Base-by-base conservation (phyloP, 2,329 filamentous ascomycete genomes). In the Exophiala calicioides region DNA sequence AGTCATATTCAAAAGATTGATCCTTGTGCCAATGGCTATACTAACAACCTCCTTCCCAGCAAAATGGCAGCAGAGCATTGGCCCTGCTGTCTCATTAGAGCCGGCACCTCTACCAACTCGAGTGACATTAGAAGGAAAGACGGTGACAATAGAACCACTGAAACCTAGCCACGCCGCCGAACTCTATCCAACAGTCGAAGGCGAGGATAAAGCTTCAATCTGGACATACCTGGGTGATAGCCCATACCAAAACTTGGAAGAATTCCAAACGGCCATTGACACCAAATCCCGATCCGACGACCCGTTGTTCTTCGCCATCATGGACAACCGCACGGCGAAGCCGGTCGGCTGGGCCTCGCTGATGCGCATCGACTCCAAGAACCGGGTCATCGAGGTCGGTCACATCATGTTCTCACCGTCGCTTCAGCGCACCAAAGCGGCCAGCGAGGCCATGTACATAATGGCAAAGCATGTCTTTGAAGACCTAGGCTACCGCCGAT, bases 401-500 rank as follows among this genome's bases (percentile, higher is more conserved):
- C 66, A 68, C 50, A 67, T 85, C 12, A 64, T 81, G 8, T 78
- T 79, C 52, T 70, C 75, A 0, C 62, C 68, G 0, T 52, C 57
- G 1, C 60, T 85, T 12, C 76, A 80, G 58, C 71, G 75, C 10
- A 82, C 79, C 0, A 69, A 70, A 0, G 72, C 69, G 5, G 76
- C 79, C 0, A 85, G 80, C 0, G 82, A 85, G 60, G 71, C 74
- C 0, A 70, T 78, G 50, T 82, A 77, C 50, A 65, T 85, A 1
- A 60, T 83, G n/a, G 69, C 78, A 32, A 66, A 67, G 27, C 68
- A 79, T 44, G 72, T 73, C 0, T 79, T 85, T 54, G 73, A 77
- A 3, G 68, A 71, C 2, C 59, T 84, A 16, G 71, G 75, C 0
- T 82, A 79, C 58, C 62, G 74, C 3, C 68, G 82, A 5, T 73